Evolutionary conservation across 345 rosid species (phyloP).

Genomic region (Lenwebbia sp.): DNA sequence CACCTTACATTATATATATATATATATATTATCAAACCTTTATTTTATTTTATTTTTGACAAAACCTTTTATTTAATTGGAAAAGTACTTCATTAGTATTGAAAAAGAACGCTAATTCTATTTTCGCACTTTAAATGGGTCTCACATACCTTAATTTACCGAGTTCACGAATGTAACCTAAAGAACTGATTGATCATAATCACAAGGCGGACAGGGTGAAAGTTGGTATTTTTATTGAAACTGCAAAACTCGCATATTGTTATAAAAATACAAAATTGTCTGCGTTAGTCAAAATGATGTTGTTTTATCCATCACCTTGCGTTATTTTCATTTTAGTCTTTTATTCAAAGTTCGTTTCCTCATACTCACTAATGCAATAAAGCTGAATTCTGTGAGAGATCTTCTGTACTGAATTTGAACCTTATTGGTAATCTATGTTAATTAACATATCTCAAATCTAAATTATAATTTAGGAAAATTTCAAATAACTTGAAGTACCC

Average conservation of each 20-base stretch:
- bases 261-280: not conserved
- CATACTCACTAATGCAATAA: not conserved
- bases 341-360: not conserved
- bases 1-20: no score
- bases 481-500: no score
- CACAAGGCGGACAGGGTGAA: not conserved
- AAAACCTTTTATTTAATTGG: no score
- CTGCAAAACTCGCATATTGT: not conserved
- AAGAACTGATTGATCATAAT: not conserved
- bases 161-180: no score
- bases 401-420: not conserved
- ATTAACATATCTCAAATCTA: not conserved
- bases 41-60: no score
- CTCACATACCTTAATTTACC: no score
- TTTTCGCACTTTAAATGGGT: no score
- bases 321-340: not conserved
- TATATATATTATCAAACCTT: no score
- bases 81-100: no score
- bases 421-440: not conserved
- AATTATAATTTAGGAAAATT: not conserved
- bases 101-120: no score
- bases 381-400: not conserved
- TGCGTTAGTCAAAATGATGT: no score
- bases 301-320: not conserved
- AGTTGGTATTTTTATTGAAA: no score